Evolutionary conservation across 2,329 filamentous ascomycete species (phyloP), one percentile per base, ranked within the genome.

Genomic region (Leptographium flavum): DNA sequence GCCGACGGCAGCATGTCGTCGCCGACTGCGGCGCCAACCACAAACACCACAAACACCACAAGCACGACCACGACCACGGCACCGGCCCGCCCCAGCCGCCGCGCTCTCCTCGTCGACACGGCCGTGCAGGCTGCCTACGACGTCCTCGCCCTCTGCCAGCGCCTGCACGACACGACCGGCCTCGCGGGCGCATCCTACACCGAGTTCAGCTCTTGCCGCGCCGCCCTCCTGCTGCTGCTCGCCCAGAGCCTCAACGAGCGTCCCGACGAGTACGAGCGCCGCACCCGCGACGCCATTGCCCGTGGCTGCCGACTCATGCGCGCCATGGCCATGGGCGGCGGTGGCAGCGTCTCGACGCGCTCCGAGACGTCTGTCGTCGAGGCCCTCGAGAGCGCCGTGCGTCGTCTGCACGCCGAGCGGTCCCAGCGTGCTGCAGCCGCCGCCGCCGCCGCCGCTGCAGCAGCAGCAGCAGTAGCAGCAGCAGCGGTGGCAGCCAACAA

Each of bases 161-260:
- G 67, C 4, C 63, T 74, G 5, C 64, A 67, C 33, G 65, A 66
- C 38, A 68, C 65, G n/a, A 65, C 68, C 14, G 71, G 71, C 15
- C 67, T 74, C 43, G 70, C 71, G 6, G 65, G 70, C 27, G 69
- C 70, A 3, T 73, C 70, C 0, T 74, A 74, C 51, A 73, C 70
- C 4, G 71, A 75, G 50, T 74, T 73, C 53, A 72, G 68, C 53
- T 69, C 71, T 3, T 73, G 70, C 42, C 69, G 71, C 36, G 70
- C 70, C 10, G 70, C 71, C 9, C 58, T 74, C 6, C 60, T 74
- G 3, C 70, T 74, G 25, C 45, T 54, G 43, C 48, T 54, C 15
- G 51, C 52, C n/a, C 51, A 51, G 32, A 51, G 50, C 17, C 45
- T 47, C 35, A 28, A 43, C 28, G 36, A 39, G 41, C 22, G 42